phyloP scores from a whole-genome alignment of 2,329 filamentous ascomycete genomes.

The Thelonectria blattea region DNA sequence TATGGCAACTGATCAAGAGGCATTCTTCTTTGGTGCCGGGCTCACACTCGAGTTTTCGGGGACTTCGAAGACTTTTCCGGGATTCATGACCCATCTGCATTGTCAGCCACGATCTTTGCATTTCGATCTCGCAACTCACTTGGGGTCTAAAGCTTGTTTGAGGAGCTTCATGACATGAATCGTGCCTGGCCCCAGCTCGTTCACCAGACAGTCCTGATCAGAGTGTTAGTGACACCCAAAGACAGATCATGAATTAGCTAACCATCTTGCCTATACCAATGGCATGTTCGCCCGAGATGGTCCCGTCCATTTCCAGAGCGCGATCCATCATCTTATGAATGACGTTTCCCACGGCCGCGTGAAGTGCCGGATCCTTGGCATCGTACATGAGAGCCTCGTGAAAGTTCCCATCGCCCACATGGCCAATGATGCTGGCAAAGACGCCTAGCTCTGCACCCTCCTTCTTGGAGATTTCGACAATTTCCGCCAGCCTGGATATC shows the following conservation, averaged over 20 bases:
- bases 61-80: slow-evolving; percentile 16
- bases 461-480: slow-evolving; percentile 65
- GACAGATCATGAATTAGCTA: not conserved
- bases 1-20: not conserved
- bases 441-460: slow-evolving; percentile 68
- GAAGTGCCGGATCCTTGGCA: slow-evolving; percentile 1
- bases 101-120: not conserved
- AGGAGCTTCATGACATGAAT: slow-evolving; percentile 16
- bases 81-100: slow-evolving; percentile 15
- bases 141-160: slow-evolving; percentile 15
- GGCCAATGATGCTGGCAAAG: slow-evolving; percentile 70
- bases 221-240: not conserved
- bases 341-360: not conserved
- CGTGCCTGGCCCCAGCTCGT: slow-evolving; percentile 9
- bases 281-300: slow-evolving; percentile 70
- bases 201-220: slow-evolving; percentile 6
- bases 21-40: slow-evolving; percentile 9
- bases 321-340: slow-evolving; percentile 68
- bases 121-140: not conserved
- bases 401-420: slow-evolving; percentile 79
- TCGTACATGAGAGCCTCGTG: slow-evolving; percentile 58
- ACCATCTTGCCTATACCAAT: slow-evolving; percentile 46
- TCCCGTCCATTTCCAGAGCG: slow-evolving; percentile 72
- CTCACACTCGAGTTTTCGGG: not conserved
- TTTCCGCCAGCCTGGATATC: slow-evolving; percentile 69